A percentile compares a stretch with the other conserved stretches of the same genome.
phyloP scores from a whole-genome alignment of 495 filamentous ascomycete species.

The Penicillium herquei region DNA sequence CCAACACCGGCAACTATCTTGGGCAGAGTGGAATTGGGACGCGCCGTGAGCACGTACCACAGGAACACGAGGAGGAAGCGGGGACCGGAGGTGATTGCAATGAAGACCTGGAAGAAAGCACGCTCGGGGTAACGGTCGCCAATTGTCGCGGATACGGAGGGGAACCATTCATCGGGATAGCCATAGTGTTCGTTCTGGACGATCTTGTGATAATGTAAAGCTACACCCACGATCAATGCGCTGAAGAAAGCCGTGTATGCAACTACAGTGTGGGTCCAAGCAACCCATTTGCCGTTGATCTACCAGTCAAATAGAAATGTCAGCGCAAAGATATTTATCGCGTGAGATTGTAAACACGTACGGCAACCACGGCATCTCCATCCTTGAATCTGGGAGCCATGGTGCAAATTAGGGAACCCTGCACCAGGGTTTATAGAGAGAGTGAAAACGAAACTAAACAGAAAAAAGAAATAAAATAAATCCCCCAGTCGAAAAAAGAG shows the following conservation, averaged over 20 bases:
- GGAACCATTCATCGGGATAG: conserved; percentile 98
- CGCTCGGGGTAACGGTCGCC: conserved; percentile 97
- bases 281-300: conserved; percentile 90
- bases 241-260: conserved; percentile 92
- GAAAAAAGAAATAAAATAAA: conserved; percentile 18
- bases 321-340: conserved; percentile 9
- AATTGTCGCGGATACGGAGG: conserved; percentile 97
- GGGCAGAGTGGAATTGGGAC: conserved; percentile 69
- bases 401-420: conserved; percentile 30
- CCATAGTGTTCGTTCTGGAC: conserved; percentile 96
- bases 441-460: conserved; percentile 6
- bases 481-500: conserved; percentile 23
- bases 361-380: conserved; percentile 75
- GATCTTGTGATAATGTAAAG: conserved; percentile 92
- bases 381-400: conserved; percentile 89
- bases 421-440: conserved; percentile 17
- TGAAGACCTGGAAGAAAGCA: conserved; percentile 94
- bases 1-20: conserved; percentile 81
- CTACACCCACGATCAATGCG: conserved; percentile 80
- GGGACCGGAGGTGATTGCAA: conserved; percentile 92
- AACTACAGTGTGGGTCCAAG: conserved; percentile 78
- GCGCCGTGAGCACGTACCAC: conserved; percentile 86
- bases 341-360: conserved; percentile 35
- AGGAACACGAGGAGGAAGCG: conserved; percentile 88
- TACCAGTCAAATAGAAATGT: conserved; percentile 21